Evolutionary conservation across 164 flowering plant species (phyloP).

Genomic region (Umbellularia californica): DNA sequence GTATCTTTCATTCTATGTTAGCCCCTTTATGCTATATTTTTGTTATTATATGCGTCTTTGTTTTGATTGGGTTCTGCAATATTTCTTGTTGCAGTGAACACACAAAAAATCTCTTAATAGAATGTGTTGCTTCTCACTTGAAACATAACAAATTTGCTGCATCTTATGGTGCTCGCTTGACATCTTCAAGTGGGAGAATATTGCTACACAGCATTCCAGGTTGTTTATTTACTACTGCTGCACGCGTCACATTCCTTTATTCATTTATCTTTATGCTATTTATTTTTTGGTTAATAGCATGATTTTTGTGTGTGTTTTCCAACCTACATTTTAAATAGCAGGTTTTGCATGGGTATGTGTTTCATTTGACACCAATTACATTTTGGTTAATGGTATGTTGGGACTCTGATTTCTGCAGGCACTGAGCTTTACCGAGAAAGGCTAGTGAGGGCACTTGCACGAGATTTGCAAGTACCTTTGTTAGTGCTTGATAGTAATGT

Average conservation of each 20-base stretch:
- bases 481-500: conserved; percentile 87
- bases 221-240: conserved; percentile 7
- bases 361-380: neutral
- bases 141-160: conserved; percentile 51
- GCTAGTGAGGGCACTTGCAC: conserved; percentile 85
- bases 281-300: neutral
- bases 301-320: neutral
- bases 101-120: conserved; percentile 70
- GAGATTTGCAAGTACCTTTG: conserved; percentile 75
- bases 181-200: conserved; percentile 89
- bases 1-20: neutral
- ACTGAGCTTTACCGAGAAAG: conserved; percentile 96
- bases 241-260: neutral
- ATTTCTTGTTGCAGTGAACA: conserved; percentile 51
- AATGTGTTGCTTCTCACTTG: conserved; percentile 87
- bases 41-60: neutral
- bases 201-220: conserved; percentile 94
- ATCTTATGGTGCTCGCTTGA: conserved; percentile 71
- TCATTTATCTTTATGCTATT: no score
- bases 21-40: neutral
- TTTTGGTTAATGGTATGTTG: conserved; percentile 1
- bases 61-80: neutral
- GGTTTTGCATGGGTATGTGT: neutral
- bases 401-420: conserved; percentile 36
- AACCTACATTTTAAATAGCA: no score